Evolutionary conservation across 2,329 filamentous ascomycete genomes (phyloP).

Genomic region (Graphilbum sp.): DNA sequence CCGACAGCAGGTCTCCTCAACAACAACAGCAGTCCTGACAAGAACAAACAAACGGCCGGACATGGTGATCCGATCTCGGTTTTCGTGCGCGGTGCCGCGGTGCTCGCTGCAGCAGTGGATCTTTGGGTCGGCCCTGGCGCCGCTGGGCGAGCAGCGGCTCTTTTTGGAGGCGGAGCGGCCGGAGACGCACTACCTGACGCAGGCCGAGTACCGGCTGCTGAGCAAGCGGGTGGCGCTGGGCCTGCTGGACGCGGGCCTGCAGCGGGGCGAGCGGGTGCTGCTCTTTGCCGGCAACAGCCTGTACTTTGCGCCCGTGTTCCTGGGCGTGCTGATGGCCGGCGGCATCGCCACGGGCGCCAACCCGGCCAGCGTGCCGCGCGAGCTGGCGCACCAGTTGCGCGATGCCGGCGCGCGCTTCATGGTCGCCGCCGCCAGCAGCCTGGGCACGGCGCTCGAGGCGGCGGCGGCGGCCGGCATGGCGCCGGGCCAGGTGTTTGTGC

Average conservation of each 20-base stretch:
- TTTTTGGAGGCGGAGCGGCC: slow-evolving; percentile 52
- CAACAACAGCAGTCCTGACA: no score
- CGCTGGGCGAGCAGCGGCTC: slow-evolving; percentile 25
- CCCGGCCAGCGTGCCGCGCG: slow-evolving; percentile 38
- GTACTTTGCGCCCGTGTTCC: slow-evolving; percentile 53
- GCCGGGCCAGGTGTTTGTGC: slow-evolving; percentile 41
- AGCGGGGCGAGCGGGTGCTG: slow-evolving; percentile 53
- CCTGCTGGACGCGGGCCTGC: slow-evolving; percentile 44
- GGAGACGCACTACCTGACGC: slow-evolving; percentile 49
- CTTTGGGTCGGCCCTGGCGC: slow-evolving; percentile 29
- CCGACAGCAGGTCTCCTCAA: no score
- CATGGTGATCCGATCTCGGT: slow-evolving; percentile 33
- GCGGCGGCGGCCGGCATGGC: slow-evolving; percentile 40
- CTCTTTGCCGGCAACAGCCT: slow-evolving; percentile 60
- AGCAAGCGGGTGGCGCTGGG: slow-evolving; percentile 58
- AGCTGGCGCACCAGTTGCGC: slow-evolving; percentile 59
- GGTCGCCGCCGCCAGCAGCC: slow-evolving; percentile 40
- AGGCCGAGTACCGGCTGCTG: slow-evolving; percentile 49
- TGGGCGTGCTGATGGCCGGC: slow-evolving; percentile 62
- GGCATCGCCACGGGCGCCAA: slow-evolving; percentile 54
- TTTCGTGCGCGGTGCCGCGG: slow-evolving; percentile 24
- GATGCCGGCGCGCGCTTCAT: slow-evolving; percentile 55
- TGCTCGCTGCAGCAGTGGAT: slow-evolving; percentile 39
- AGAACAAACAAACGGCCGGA: no score
- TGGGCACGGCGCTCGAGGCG: slow-evolving; percentile 51